Conservation (phyloP, 495 filamentous ascomycete species). For the Parathielavia appendiculata region DNA sequence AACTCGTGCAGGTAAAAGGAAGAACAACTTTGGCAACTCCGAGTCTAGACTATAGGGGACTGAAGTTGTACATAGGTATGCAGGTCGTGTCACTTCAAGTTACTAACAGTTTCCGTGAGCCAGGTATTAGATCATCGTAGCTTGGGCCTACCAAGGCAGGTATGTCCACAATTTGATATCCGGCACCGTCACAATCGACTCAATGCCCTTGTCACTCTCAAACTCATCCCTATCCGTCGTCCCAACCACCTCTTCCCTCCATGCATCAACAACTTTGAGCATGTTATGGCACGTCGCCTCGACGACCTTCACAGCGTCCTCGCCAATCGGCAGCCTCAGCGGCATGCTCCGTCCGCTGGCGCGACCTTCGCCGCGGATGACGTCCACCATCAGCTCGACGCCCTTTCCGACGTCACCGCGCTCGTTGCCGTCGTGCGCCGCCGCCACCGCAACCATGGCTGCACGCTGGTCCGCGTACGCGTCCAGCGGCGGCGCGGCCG, state of each 20-base stretch:
- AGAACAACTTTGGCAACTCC: no score
- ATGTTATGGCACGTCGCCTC: background rate
- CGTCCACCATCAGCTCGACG: constrained; percentile 8
- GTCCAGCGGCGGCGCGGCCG: background rate
- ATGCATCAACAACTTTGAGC: background rate
- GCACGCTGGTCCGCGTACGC: background rate
- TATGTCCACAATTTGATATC: background rate
- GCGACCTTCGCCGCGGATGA: constrained; percentile 2
- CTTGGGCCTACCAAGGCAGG: no score
- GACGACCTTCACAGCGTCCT: background rate
- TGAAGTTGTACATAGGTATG: no score
- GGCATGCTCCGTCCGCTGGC: background rate
- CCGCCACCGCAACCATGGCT: background rate
- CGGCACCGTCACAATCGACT: constrained; percentile 2
- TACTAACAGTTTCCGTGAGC: no score
- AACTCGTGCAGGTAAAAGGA: no score
- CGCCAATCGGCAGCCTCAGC: background rate
- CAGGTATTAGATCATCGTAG: no score
- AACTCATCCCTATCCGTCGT: constrained; percentile 5
- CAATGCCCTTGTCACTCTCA: background rate
- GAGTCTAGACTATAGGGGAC: no score
- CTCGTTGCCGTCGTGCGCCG: background rate
- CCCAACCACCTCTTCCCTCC: background rate
- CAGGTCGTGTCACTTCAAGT: no score
- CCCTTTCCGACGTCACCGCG: constrained; percentile 3